Percentiles rank a stretch among this genome's conserved stretches.
Evolutionary conservation across 352 stramenopile genomes (phyloP).

Genomic region (Phytophthora melonis): DNA sequence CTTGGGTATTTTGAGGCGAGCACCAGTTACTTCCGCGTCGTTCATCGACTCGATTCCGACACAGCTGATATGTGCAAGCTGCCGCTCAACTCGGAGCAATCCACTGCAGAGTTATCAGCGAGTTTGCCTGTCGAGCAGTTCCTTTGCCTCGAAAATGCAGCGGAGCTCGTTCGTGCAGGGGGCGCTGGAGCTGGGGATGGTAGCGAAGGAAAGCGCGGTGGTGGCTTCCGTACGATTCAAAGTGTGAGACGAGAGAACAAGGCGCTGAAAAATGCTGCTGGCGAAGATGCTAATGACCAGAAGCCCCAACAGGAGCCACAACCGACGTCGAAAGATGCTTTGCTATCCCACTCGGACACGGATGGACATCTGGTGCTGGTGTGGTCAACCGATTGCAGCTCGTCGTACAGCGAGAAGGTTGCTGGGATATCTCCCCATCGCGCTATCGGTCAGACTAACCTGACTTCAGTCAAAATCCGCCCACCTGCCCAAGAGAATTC

Average conservation of each 20-base stretch:
- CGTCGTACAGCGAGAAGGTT: constrained; percentile 27
- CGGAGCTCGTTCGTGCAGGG: constrained; percentile 46
- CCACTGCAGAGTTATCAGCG: constrained; percentile 19
- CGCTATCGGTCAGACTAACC: constrained; percentile 69
- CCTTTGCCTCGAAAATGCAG: constrained; percentile 79
- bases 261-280: constrained; percentile 54
- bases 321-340: constrained; percentile 64
- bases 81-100: constrained; percentile 22
- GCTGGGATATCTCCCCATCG: constrained; percentile 25
- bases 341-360: constrained; percentile 58
- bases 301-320: constrained; percentile 50
- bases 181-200: constrained; percentile 34
- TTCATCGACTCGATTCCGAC: constrained; percentile 23
- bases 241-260: constrained; percentile 90
- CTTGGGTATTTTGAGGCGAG: constrained; percentile 79
- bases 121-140: constrained; percentile 73
- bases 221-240: constrained; percentile 86
- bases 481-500: constrained; percentile 50
- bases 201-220: constrained; percentile 48
- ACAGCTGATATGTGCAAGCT: constrained; percentile 29
- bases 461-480: constrained; percentile 70
- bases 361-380: constrained; percentile 76
- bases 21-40: constrained; percentile 83
- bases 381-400: constrained; percentile 60
- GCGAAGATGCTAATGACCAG: constrained; percentile 29